These are phyloP conservation scores for Annulohypoxylon bovei DNA, from an alignment of 495 filamentous ascomycete genomes.

Conservation along the genomic window DNA sequence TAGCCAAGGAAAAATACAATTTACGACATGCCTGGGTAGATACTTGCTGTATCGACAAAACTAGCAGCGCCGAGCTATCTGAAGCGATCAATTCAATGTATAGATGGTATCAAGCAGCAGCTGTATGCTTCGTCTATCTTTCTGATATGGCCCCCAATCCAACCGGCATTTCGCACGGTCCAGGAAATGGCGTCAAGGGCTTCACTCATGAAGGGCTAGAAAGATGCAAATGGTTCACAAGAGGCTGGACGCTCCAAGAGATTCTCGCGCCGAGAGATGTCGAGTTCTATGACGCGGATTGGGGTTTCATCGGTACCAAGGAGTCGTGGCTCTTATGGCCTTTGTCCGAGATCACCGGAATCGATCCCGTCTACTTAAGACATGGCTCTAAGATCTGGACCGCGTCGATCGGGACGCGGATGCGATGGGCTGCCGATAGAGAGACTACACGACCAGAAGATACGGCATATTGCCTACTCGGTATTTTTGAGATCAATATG, in stretches of 20 bases:
- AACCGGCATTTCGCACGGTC: background rate
- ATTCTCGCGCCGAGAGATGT: constrained; percentile 48
- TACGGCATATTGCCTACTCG: constrained; percentile 42
- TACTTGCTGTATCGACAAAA: constrained; percentile 50
- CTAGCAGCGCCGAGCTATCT: constrained; percentile 44
- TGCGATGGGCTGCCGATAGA: constrained; percentile 40
- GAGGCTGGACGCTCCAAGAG: constrained; percentile 56
- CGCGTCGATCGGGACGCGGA: constrained; percentile 26
- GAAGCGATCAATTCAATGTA: constrained; percentile 48
- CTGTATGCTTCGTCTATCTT: constrained; percentile 49
- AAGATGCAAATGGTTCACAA: constrained; percentile 46
- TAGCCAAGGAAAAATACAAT: constrained; percentile 12
- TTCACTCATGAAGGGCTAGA: background rate
- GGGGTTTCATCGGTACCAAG: constrained; percentile 41
- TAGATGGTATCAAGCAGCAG: constrained; percentile 45
- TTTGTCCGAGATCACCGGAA: constrained; percentile 14
- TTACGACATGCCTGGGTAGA: constrained; percentile 44
- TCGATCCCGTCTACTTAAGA: constrained; percentile 1
- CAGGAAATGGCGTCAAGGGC: background rate
- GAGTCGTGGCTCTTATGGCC: constrained; percentile 1
- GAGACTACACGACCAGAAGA: constrained; percentile 40
- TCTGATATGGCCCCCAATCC: constrained; percentile 26
- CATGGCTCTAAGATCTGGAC: constrained; percentile 14
- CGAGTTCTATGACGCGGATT: constrained; percentile 46
- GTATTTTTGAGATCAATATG: constrained; percentile 45